phyloP scores from a whole-genome alignment of 441 rosid species.

The Croton laevigatus region DNA sequence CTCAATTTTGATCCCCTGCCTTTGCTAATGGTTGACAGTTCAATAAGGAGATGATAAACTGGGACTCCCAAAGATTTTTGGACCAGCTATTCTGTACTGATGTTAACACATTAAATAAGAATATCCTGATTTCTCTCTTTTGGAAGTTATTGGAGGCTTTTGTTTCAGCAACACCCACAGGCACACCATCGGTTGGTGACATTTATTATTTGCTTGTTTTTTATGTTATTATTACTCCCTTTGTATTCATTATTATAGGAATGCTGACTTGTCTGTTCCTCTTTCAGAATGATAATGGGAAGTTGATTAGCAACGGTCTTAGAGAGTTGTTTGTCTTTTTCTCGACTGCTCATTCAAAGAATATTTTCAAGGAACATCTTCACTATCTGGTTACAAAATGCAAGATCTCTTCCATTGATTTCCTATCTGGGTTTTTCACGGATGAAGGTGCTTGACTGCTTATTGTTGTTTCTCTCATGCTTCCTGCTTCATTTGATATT shows the following conservation, averaged over 20 bases:
- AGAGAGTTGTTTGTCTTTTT: constrained; percentile 69
- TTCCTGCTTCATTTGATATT: not conserved
- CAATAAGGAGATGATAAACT: constrained; percentile 42
- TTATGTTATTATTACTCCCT: constrained; percentile 1
- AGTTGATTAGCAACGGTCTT: constrained; percentile 38
- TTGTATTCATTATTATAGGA: constrained; percentile 5
- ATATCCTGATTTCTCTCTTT: constrained; percentile 57
- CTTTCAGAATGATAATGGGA: constrained; percentile 56
- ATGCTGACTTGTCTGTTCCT: not conserved
- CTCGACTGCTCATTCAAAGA: constrained; percentile 48
- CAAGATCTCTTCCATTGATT: constrained; percentile 62
- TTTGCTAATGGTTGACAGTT: constrained; percentile 45
- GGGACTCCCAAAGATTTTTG: constrained; percentile 61
- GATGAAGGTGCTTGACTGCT: constrained; percentile 56
- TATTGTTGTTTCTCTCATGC: not conserved
- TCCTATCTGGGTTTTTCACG: constrained; percentile 61
- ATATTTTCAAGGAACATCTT: constrained; percentile 70
- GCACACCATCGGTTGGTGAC: constrained; percentile 50
- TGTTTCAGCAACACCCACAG: constrained; percentile 37
- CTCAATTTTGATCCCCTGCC: constrained; percentile 13
- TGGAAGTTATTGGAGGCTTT: constrained; percentile 71
- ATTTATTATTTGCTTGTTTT: not conserved
- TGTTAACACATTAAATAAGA: constrained; percentile 41
- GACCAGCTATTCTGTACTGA: constrained; percentile 56
- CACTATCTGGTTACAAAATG: constrained; percentile 57